Conservation (phyloP, 495 filamentous ascomycete species). For the Clavariopsis aquatica region DNA sequence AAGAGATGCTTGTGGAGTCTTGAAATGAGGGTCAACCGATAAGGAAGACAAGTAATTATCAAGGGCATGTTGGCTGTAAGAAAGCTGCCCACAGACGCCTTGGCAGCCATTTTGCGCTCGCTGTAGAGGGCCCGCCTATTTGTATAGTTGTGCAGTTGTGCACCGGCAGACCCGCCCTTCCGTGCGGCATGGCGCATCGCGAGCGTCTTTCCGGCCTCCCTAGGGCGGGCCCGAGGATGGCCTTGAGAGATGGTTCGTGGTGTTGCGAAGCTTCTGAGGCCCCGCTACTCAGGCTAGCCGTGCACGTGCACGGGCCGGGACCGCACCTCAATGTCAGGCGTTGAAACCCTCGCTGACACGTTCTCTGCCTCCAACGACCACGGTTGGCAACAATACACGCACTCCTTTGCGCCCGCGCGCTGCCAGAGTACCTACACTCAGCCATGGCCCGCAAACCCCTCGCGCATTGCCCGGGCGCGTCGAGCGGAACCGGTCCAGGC, state of each 20-base stretch:
- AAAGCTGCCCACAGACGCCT: too few species aligned
- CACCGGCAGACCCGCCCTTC: background rate
- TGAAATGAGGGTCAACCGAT: too few species aligned
- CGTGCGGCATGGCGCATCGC: background rate
- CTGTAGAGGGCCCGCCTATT: too few species aligned
- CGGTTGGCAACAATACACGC: constrained; percentile 29
- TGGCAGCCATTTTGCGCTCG: too few species aligned
- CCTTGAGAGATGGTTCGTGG: background rate
- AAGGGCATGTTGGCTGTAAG: too few species aligned
- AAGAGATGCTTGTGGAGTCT: too few species aligned
- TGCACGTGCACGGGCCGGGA: background rate
- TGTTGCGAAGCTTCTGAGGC: background rate
- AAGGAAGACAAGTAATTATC: too few species aligned
- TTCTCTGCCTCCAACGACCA: constrained; percentile 7
- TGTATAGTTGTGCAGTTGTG: too few species aligned
- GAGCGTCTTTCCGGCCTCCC: background rate
- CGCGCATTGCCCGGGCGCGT: constrained; percentile 7
- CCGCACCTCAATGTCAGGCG: background rate
- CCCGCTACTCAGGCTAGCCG: background rate
- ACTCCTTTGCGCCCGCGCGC: background rate
- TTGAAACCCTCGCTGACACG: constrained; percentile 14
- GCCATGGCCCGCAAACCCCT: background rate
- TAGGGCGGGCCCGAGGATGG: background rate
- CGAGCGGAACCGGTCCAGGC: background rate
- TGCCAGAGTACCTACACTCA: constrained; percentile 21